phyloP scores from a whole-genome alignment of 805 yeast genomes.

The Wickerhamiella parazyma region DNA sequence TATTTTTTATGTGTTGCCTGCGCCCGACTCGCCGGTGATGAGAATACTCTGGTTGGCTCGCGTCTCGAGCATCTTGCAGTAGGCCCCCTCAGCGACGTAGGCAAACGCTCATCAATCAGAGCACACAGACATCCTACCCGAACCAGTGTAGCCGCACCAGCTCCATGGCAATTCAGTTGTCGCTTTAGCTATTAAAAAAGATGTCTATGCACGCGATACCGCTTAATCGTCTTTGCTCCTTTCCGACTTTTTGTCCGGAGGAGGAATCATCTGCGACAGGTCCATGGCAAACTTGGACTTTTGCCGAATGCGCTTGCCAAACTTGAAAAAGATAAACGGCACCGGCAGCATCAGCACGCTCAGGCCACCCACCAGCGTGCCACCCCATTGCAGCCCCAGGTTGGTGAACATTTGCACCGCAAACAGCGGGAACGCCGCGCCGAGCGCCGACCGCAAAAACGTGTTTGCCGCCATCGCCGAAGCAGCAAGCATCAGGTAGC shows the following conservation, averaged over 20 bases:
- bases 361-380: constrained; percentile 51
- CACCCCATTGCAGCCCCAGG: constrained; percentile 70
- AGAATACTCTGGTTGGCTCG: constrained; percentile 73
- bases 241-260: not conserved
- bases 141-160: no score
- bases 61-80: constrained; percentile 54
- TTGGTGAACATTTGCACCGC: constrained; percentile 54
- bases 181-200: no score
- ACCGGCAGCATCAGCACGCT: constrained; percentile 47
- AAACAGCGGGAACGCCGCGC: constrained; percentile 60
- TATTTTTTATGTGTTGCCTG: constrained; percentile 95
- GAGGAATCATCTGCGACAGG: not conserved
- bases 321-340: constrained; percentile 49
- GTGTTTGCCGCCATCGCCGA: constrained; percentile 68
- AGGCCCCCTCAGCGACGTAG: constrained; percentile 80
- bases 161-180: no score
- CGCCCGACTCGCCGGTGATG: constrained; percentile 99
- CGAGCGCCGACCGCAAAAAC: constrained; percentile 50
- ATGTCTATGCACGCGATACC: no score
- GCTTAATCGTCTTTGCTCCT: not conserved
- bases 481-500: constrained; percentile 59
- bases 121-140: no score
- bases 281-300: constrained; percentile 41
- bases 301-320: constrained; percentile 42
- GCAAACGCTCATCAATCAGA: no score